These are phyloP conservation scores for Camellia japonica DNA, from an alignment of 148 eudicot genomes.

Conservation along the genomic window DNA sequence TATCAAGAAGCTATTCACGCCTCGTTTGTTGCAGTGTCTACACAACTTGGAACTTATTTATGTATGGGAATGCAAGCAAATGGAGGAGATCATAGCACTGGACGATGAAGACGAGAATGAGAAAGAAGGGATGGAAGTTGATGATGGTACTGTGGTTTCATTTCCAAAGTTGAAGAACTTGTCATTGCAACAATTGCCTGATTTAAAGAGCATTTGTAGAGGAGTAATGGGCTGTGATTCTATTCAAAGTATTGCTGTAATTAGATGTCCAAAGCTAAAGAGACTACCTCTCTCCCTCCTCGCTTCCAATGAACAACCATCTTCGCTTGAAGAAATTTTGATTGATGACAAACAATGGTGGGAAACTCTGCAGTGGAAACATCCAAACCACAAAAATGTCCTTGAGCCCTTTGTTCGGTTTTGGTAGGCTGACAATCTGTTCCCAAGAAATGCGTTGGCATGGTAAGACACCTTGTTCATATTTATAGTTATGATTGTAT, in stretches of 20 bases:
- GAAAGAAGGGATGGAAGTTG: not conserved
- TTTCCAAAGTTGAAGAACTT: constrained; percentile 5
- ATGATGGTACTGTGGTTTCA: not conserved
- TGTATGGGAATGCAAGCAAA: not conserved
- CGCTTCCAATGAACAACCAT: constrained; percentile 6
- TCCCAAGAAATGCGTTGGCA: no score
- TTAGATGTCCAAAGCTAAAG: not conserved
- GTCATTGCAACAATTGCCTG: not conserved
- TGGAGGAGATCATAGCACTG: constrained; percentile 1
- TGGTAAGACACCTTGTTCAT: no score
- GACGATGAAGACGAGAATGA: constrained; percentile 1
- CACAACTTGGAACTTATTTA: not conserved
- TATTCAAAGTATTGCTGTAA: not conserved
- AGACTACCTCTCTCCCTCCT: constrained; percentile 9
- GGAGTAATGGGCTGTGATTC: not conserved
- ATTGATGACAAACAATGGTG: no score
- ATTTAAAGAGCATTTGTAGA: not conserved
- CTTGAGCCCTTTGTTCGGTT: no score
- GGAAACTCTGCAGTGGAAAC: no score
- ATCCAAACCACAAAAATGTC: no score
- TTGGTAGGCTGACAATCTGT: no score
- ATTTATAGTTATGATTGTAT: no score
- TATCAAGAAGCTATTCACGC: constrained; percentile 10
- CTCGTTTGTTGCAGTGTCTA: not conserved
- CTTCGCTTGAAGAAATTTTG: not conserved